A percentile compares a stretch with the other conserved stretches of the same genome.
phyloP scores from a whole-genome alignment of 805 yeast species.

The Yueomyces sp. region DNA sequence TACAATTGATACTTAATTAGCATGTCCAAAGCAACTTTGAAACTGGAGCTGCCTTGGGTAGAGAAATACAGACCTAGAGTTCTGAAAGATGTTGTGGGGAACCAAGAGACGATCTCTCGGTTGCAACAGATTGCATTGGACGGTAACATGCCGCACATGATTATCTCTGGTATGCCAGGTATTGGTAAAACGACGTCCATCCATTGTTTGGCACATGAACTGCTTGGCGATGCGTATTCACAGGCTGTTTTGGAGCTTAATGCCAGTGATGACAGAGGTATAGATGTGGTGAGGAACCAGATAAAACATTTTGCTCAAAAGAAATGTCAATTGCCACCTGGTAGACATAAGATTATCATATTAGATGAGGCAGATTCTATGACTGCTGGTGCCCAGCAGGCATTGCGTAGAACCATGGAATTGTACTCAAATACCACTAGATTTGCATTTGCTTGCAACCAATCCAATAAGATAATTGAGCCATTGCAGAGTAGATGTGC shows the following conservation, averaged over 20 bases:
- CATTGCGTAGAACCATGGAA: constrained; percentile 89
- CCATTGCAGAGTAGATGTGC: constrained; percentile 97
- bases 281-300: constrained; percentile 86
- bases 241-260: constrained; percentile 88
- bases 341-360: constrained; percentile 84
- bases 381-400: constrained; percentile 97
- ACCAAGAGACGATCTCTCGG: constrained; percentile 77
- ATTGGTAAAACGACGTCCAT: constrained; percentile 95
- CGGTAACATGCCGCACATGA: constrained; percentile 95
- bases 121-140: constrained; percentile 73
- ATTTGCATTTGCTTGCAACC: constrained; percentile 98
- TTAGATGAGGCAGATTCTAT: constrained; percentile 93
- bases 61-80: constrained; percentile 84
- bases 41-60: constrained; percentile 46
- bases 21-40: background rate
- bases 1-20: background rate
- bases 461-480: constrained; percentile 86
- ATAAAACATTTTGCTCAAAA: constrained; percentile 95
- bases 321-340: constrained; percentile 74
- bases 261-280: constrained; percentile 96
- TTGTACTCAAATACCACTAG: constrained; percentile 89
- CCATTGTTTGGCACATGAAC: constrained; percentile 74
- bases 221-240: constrained; percentile 56
- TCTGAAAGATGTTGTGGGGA: constrained; percentile 83
- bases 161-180: constrained; percentile 92